Evolutionary conservation across 202 grass and related monocot genomes (phyloP).

Genomic region (Dendrocalamus latiflorus): DNA sequence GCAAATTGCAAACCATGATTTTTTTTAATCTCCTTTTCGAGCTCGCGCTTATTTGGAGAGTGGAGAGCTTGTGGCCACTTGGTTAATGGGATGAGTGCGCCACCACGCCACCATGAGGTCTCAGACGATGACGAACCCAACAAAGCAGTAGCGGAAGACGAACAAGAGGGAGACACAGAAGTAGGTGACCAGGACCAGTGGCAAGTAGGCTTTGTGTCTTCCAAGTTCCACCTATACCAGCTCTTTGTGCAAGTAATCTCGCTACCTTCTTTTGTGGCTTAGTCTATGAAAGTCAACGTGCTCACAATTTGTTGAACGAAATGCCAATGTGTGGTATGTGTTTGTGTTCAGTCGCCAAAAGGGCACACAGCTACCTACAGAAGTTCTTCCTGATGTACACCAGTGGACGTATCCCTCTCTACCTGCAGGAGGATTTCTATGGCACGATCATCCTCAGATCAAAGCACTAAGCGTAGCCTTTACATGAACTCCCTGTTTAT

Average conservation of each 20-base stretch:
- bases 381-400: slow-evolving; percentile 95
- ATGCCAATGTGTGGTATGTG: slow-evolving; percentile 1
- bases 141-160: too few relatives aligned
- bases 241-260: slow-evolving; percentile 67
- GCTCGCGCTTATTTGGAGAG: too few relatives aligned
- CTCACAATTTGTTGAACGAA: slow-evolving; percentile 18
- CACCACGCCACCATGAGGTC: too few relatives aligned
- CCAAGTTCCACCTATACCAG: slow-evolving; percentile 90
- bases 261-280: neutral
- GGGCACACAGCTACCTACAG: slow-evolving; percentile 79
- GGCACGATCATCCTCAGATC: slow-evolving; percentile 86
- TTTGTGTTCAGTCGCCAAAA: slow-evolving; percentile 62
- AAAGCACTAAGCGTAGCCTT: neutral
- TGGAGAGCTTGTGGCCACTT: too few relatives aligned
- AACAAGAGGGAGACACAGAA: too few relatives aligned
- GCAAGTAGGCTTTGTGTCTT: slow-evolving; percentile 29
- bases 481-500: neutral
- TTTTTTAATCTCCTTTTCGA: too few relatives aligned
- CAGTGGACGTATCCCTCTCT: slow-evolving; percentile 60
- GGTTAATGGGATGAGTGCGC: too few relatives aligned
- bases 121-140: too few relatives aligned
- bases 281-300: neutral
- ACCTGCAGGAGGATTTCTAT: slow-evolving; percentile 92
- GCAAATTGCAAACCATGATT: too few relatives aligned
- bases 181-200: slow-evolving; percentile 3